A percentile compares a stretch with the other conserved stretches of the same genome.
phyloP scores from a whole-genome alignment of 495 filamentous ascomycete species.

The Penicillium maclennaniae region DNA sequence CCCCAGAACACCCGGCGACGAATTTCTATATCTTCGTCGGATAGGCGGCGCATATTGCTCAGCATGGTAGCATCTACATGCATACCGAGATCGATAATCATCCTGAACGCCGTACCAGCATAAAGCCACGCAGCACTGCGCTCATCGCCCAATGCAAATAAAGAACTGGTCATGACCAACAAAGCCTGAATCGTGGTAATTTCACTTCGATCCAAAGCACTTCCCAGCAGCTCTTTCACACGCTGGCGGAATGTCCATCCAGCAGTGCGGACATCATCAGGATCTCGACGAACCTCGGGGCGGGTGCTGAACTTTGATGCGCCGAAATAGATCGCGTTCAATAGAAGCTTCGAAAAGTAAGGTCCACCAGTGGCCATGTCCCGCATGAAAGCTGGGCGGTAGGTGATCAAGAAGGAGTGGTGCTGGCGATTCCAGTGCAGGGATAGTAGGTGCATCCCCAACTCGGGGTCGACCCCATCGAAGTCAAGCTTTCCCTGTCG shows the following conservation, averaged over 20 bases:
- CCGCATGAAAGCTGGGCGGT: slow-evolving; percentile 41
- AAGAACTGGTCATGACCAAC: slow-evolving; percentile 27
- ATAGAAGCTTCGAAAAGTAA: slow-evolving; percentile 37
- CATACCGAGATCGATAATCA: slow-evolving; percentile 40
- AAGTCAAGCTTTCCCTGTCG: slow-evolving; percentile 32
- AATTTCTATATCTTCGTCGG: slow-evolving; percentile 36
- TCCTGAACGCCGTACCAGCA: slow-evolving; percentile 31
- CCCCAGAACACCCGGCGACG: slow-evolving; percentile 42
- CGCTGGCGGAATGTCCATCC: slow-evolving; percentile 28
- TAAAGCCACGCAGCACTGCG: slow-evolving; percentile 37
- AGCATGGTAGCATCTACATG: slow-evolving; percentile 27
- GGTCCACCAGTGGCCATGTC: slow-evolving; percentile 36
- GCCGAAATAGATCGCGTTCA: slow-evolving; percentile 40
- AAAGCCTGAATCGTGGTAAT: slow-evolving; percentile 32
- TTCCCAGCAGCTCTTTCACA: slow-evolving; percentile 26
- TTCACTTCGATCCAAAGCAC: slow-evolving; percentile 23
- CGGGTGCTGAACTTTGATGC: slow-evolving; percentile 33
- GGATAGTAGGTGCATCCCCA: slow-evolving; percentile 39
- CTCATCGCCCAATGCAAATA: slow-evolving; percentile 26
- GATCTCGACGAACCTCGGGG: slow-evolving; percentile 28
- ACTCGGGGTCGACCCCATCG: slow-evolving; percentile 37
- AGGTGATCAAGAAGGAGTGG: slow-evolving; percentile 29
- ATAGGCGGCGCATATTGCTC: slow-evolving; percentile 14
- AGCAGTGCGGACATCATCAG: slow-evolving; percentile 19
- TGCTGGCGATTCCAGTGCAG: slow-evolving; percentile 41